phyloP scores from a whole-genome alignment of 23 red algal species.

The Gracilaria domingensis region DNA sequence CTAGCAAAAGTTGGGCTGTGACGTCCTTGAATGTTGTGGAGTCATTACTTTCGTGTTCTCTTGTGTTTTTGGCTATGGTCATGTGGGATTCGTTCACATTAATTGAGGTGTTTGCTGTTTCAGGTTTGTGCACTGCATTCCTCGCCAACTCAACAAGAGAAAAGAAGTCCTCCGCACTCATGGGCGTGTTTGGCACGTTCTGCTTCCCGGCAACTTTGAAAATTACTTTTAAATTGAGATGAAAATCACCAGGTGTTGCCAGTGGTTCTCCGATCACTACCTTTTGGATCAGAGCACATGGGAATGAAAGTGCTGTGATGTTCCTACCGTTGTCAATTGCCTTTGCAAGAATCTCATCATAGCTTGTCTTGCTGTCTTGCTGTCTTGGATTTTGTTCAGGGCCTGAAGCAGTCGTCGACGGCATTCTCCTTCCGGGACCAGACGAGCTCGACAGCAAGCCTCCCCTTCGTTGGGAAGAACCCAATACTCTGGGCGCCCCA shows the following conservation, averaged over 20 bases:
- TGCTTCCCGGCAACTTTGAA: slow-evolving; percentile 61
- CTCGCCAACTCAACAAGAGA: slow-evolving; percentile 59
- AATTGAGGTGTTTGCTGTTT: neutral
- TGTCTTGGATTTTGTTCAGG: neutral
- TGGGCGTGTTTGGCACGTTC: slow-evolving; percentile 26
- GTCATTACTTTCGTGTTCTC: slow-evolving; percentile 36
- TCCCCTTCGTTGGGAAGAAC: neutral
- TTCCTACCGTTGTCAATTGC: slow-evolving; percentile 84
- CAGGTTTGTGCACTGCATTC: slow-evolving; percentile 40
- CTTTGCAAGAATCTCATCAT: slow-evolving; percentile 80
- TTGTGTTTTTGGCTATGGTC: slow-evolving; percentile 14
- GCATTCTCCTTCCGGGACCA: slow-evolving; percentile 21
- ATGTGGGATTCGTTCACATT: slow-evolving; percentile 10
- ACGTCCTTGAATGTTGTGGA: slow-evolving; percentile 36
- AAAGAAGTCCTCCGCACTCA: slow-evolving; percentile 58
- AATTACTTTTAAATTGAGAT: slow-evolving; percentile 71
- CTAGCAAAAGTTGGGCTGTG: slow-evolving; percentile 39
- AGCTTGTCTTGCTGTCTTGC: slow-evolving; percentile 65
- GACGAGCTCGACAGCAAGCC: neutral
- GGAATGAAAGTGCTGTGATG: slow-evolving; percentile 75
- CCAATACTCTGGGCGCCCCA: neutral
- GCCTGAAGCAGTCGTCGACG: neutral
- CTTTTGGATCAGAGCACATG: slow-evolving; percentile 70
- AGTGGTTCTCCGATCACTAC: slow-evolving; percentile 75
- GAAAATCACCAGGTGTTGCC: slow-evolving; percentile 80